Conservation (phyloP, 2,329 filamentous ascomycete species). For the Cladosporium sp. region DNA sequence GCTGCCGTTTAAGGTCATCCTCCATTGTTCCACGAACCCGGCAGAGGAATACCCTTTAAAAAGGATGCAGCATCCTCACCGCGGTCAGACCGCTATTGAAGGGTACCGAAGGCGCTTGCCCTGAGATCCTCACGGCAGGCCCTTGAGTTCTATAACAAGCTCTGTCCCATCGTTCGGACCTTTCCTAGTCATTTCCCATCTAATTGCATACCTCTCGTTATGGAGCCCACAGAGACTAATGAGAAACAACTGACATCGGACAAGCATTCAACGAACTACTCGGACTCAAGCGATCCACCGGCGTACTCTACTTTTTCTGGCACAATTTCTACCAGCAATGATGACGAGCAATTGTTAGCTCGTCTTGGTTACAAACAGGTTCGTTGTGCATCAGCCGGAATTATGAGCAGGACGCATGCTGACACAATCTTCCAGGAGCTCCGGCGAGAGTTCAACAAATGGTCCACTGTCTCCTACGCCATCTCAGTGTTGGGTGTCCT, state of each 20-base stretch:
- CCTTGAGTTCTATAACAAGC: not conserved
- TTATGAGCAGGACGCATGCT: slow-evolving; percentile 11
- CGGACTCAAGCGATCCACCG: not conserved
- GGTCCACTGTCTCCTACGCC: slow-evolving; percentile 63
- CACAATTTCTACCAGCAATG: slow-evolving; percentile 31
- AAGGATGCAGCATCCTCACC: slow-evolving; percentile 3
- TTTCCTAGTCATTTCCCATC: not conserved
- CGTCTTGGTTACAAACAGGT: slow-evolving; percentile 62
- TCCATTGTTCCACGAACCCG: slow-evolving; percentile 11
- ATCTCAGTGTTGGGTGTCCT: slow-evolving; percentile 62
- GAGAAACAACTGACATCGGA: slow-evolving; percentile 5
- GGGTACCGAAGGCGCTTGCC: not conserved
- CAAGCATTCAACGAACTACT: not conserved
- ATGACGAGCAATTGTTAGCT: slow-evolving; percentile 57
- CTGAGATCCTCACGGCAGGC: not conserved
- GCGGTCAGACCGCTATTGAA: slow-evolving; percentile 12
- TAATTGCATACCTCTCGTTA: not conserved
- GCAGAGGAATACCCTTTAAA: slow-evolving; percentile 2
- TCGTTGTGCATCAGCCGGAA: slow-evolving; percentile 16
- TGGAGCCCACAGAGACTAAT: not conserved
- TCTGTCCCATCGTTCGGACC: not conserved
- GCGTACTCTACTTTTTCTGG: not conserved
- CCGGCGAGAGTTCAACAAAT: slow-evolving; percentile 60
- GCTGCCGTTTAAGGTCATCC: not conserved
- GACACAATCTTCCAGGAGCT: slow-evolving; percentile 47